A percentile compares a stretch with the other conserved stretches of the same genome.
Evolutionary conservation across 345 rosid species (phyloP).

Genomic region (Streptanthus diversifolius): DNA sequence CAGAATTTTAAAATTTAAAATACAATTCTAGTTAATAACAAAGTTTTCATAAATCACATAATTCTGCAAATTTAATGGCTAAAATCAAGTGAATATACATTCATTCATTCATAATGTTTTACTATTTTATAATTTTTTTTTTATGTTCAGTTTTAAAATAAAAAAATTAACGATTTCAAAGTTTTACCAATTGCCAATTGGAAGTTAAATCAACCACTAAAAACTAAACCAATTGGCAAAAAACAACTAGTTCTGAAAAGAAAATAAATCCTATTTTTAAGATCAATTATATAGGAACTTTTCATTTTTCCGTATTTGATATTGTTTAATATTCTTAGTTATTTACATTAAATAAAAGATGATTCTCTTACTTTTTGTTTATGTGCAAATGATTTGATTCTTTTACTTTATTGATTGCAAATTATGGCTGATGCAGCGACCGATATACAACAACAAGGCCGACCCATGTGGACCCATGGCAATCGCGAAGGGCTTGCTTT

Average conservation of each 20-base stretch:
- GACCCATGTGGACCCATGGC: constrained; percentile 81
- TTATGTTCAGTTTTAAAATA: neutral
- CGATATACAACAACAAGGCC: constrained; percentile 55
- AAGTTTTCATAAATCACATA: neutral
- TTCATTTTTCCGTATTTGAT: neutral
- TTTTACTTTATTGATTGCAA: neutral
- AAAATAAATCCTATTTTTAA: neutral
- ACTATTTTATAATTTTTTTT: neutral
- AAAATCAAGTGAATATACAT: neutral
- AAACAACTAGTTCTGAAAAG: neutral
- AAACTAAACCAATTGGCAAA: neutral
- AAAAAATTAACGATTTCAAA: no score
- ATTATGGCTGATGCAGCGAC: constrained; percentile 41
- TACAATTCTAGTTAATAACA: neutral
- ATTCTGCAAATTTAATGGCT: neutral
- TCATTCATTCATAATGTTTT: neutral
- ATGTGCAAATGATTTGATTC: neutral
- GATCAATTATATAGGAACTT: neutral
- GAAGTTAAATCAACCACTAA: neutral
- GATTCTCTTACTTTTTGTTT: neutral
- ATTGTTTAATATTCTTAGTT: neutral
- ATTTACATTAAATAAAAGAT: neutral
- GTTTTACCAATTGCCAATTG: no score
- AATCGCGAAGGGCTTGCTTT: constrained; percentile 78
- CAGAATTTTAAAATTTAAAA: neutral